A percentile compares a stretch with the other conserved stretches of the same genome.
Evolutionary conservation across 331 rosid genomes (phyloP).

Genomic region (Acacia concinna): DNA sequence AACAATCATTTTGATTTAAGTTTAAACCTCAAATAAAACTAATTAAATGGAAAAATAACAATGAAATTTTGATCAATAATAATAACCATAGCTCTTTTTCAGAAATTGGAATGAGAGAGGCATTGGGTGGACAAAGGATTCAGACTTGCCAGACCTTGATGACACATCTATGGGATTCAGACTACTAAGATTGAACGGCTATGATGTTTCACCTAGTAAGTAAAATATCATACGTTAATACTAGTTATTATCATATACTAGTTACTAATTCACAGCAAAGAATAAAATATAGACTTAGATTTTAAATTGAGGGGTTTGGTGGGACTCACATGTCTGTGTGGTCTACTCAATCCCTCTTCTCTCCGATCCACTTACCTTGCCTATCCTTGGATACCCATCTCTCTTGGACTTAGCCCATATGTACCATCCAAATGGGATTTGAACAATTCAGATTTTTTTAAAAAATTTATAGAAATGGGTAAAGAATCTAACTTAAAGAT

Average conservation of each 20-base stretch:
- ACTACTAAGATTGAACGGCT: conserved; percentile 53
- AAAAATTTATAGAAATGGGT: no score
- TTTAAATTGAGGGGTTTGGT: no score
- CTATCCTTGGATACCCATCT: no score
- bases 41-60: neutral
- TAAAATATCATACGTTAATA: neutral
- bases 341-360: no score
- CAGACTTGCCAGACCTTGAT: conserved; percentile 54
- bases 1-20: neutral
- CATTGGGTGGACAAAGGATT: conserved; percentile 62
- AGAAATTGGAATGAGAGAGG: conserved; percentile 61
- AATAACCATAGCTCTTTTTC: neutral
- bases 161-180: conserved; percentile 74
- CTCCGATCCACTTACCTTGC: no score
- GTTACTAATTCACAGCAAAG: neutral
- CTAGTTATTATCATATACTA: no score
- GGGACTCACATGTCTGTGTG: no score
- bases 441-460: no score
- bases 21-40: neutral
- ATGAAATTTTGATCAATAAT: neutral
- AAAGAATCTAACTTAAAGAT: no score
- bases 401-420: no score
- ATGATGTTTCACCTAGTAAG: conserved; percentile 55
- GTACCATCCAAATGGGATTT: no score
- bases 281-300: neutral